These are phyloP conservation scores for Alternaria arbusti DNA, from an alignment of 2,329 filamentous ascomycete species.

Conservation along the genomic window DNA sequence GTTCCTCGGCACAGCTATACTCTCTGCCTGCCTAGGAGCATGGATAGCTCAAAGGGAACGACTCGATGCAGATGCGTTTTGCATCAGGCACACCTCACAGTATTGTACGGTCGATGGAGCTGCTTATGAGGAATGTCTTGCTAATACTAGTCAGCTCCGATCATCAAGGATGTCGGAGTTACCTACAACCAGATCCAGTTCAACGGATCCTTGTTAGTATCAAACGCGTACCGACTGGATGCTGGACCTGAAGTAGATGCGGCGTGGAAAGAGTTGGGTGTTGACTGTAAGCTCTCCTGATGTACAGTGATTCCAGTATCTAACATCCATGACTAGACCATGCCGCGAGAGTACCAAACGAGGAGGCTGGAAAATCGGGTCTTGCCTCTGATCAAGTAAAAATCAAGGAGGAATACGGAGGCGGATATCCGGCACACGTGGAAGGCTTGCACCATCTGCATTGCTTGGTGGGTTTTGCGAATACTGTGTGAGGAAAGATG, in stretches of 20 bases:
- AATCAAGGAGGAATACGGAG: slow-evolving; percentile 62
- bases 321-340: slow-evolving; percentile 15
- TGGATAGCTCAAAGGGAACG: slow-evolving; percentile 20
- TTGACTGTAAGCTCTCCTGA: slow-evolving; percentile 53
- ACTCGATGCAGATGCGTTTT: slow-evolving; percentile 32
- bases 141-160: slow-evolving; percentile 30
- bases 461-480: slow-evolving; percentile 55
- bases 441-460: slow-evolving; percentile 65
- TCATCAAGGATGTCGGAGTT: slow-evolving; percentile 50
- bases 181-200: slow-evolving; percentile 54
- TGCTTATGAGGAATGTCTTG: neutral
- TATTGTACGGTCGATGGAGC: slow-evolving; percentile 32
- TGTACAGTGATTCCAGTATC: neutral
- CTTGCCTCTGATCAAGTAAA: slow-evolving; percentile 64
- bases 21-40: slow-evolving; percentile 31
- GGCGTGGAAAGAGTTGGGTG: slow-evolving; percentile 62
- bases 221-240: slow-evolving; percentile 60
- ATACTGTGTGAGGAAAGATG: neutral
- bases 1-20: slow-evolving; percentile 19
- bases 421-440: slow-evolving; percentile 64
- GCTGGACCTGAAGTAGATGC: slow-evolving; percentile 62
- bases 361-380: slow-evolving; percentile 58
- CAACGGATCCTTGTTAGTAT: slow-evolving; percentile 63
- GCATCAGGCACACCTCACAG: slow-evolving; percentile 38
- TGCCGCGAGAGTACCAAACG: slow-evolving; percentile 56